These are phyloP conservation scores for Ustilago loliicola DNA, from an alignment of 1,284 basidiomycete species.

Conservation along the genomic window DNA sequence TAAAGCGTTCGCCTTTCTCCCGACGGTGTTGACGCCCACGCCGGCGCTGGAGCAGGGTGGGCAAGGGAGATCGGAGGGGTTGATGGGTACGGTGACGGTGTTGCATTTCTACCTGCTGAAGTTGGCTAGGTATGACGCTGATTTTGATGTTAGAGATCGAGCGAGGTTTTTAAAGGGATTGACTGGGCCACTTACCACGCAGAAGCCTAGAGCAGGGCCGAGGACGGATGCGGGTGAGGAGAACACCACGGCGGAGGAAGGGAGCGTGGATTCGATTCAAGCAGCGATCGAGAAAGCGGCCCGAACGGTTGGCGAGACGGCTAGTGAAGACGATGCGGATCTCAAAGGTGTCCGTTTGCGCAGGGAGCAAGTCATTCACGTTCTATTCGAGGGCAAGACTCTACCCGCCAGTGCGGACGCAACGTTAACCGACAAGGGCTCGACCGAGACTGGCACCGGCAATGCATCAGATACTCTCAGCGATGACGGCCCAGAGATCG, in stretches of 20 bases:
- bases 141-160: slow-evolving; percentile 65
- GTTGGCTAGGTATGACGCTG: slow-evolving; percentile 56
- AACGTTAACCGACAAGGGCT: neutral
- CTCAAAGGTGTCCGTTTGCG: slow-evolving; percentile 58
- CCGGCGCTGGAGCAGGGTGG: slow-evolving; percentile 12
- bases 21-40: slow-evolving; percentile 15
- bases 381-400: slow-evolving; percentile 52
- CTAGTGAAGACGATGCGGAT: slow-evolving; percentile 41
- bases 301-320: slow-evolving; percentile 25
- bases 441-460: neutral
- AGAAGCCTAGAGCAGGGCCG: neutral
- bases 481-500: slow-evolving; percentile 22
- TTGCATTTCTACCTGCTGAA: slow-evolving; percentile 60
- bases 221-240: neutral
- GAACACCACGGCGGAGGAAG: neutral
- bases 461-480: neutral
- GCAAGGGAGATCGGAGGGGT: slow-evolving; percentile 26
- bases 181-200: slow-evolving; percentile 36
- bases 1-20: slow-evolving; percentile 57
- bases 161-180: slow-evolving; percentile 63
- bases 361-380: slow-evolving; percentile 54
- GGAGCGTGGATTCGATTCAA: slow-evolving; percentile 27
- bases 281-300: slow-evolving; percentile 23
- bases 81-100: slow-evolving; percentile 30
- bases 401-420: neutral